These are phyloP conservation scores for Diaporthe sp. DNA, from an alignment of 2,329 filamentous ascomycete genomes.

Conservation along the genomic window DNA sequence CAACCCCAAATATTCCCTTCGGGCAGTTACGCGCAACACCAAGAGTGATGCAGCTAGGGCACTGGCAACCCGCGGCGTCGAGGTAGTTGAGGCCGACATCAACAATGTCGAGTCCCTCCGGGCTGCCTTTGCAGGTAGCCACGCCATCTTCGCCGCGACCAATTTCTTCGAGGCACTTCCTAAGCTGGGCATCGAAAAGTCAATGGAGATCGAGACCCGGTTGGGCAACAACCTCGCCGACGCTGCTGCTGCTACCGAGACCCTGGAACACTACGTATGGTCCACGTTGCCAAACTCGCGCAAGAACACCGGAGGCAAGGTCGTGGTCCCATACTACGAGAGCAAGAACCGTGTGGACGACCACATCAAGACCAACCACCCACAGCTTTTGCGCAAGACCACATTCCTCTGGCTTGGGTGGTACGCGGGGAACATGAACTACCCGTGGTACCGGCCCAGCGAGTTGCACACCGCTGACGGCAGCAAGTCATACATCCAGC, in stretches of 20 bases:
- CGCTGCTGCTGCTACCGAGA: constrained; percentile 51
- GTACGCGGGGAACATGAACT: constrained; percentile 50
- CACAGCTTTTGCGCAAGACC: constrained; percentile 51
- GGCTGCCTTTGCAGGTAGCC: constrained; percentile 35
- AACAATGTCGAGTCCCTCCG: constrained; percentile 45
- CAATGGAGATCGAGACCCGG: constrained; percentile 52
- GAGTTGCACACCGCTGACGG: not conserved
- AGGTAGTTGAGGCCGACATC: constrained; percentile 48
- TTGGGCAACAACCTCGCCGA: constrained; percentile 57
- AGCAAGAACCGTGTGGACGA: constrained; percentile 56
- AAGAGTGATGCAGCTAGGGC: constrained; percentile 47
- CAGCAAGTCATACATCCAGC: constrained; percentile 1
- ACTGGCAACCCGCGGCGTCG: constrained; percentile 45
- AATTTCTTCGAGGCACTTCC: constrained; percentile 56
- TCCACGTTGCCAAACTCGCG: constrained; percentile 55
- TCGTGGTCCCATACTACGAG: constrained; percentile 56
- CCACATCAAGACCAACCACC: constrained; percentile 51
- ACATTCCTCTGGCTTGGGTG: constrained; percentile 54
- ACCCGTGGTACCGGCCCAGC: constrained; percentile 12
- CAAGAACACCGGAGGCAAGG: constrained; percentile 48
- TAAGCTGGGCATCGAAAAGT: constrained; percentile 45
- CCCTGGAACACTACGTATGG: constrained; percentile 60
- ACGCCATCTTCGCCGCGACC: constrained; percentile 53
- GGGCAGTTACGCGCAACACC: constrained; percentile 49
- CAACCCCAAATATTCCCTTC: constrained; percentile 45